Percentiles rank a stretch among this genome's conserved stretches.
Evolutionary conservation across 2,329 filamentous ascomycete genomes (phyloP).

Genomic region (Mycocentrospora acerina): DNA sequence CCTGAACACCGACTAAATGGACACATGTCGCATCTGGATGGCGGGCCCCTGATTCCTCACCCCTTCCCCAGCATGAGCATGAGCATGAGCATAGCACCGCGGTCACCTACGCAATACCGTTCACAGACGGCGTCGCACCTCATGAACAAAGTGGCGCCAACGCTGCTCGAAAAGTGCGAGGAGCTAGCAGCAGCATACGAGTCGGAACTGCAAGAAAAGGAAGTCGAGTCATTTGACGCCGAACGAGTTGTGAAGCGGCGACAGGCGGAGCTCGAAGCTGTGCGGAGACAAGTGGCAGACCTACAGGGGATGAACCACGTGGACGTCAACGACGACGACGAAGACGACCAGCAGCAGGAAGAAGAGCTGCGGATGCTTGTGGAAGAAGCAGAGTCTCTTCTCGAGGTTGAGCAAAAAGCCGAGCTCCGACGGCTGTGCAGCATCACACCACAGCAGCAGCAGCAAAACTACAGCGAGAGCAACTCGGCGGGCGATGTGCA

Average conservation of each 20-base stretch:
- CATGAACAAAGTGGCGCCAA: constrained; percentile 62
- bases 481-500: constrained; percentile 45
- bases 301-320: constrained; percentile 39
- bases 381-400: constrained; percentile 45
- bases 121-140: constrained; percentile 57
- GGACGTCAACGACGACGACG: constrained; percentile 40
- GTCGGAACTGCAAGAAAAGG: constrained; percentile 72
- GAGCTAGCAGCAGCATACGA: constrained; percentile 61
- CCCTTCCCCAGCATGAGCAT: constrained; percentile 22
- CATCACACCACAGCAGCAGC: constrained; percentile 21
- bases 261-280: constrained; percentile 64
- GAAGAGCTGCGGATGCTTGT: constrained; percentile 41
- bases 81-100: constrained; percentile 5
- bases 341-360: constrained; percentile 37
- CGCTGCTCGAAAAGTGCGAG: constrained; percentile 51
- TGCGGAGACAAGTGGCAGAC: constrained; percentile 62
- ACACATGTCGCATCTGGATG: constrained; percentile 21
- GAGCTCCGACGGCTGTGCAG: constrained; percentile 40
- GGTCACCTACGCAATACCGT: constrained; percentile 38
- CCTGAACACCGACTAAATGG: constrained; percentile 39
- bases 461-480: constrained; percentile 8
- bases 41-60: constrained; percentile 25
- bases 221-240: constrained; percentile 52
- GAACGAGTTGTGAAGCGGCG: constrained; percentile 58
- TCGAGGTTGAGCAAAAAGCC: constrained; percentile 48